These are phyloP conservation scores for Prasinococcaceae sp. DNA, from an alignment of 139 green algal genomes.

Conservation along the genomic window DNA sequence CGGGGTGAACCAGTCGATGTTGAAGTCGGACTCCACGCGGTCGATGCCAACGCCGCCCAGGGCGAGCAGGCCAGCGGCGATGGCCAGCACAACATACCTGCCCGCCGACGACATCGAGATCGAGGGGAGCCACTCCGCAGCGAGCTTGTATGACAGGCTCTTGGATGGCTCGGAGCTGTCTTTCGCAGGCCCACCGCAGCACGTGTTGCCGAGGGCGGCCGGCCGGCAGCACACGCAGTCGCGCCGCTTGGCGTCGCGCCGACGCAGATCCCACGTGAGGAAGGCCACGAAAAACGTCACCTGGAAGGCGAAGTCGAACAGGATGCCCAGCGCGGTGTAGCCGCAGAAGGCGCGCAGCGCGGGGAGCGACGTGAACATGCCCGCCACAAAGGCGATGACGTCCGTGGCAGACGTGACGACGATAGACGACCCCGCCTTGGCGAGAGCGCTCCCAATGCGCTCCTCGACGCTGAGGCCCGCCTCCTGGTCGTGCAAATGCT, in stretches of 20 bases:
- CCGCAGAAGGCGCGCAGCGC: conserved; percentile 33
- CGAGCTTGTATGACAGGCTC: no score
- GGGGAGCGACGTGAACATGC: conserved; percentile 30
- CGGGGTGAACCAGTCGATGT: conserved; percentile 24
- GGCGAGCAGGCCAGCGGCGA: no score
- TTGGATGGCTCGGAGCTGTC: no score
- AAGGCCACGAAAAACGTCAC: conserved; percentile 33
- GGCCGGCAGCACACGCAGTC: conserved; percentile 13
- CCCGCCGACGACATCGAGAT: no score
- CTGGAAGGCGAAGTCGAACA: conserved; percentile 33
- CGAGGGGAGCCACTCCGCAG: no score
- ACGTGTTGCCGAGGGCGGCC: no score
- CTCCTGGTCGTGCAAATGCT: not conserved
- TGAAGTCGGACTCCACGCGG: conserved; percentile 1
- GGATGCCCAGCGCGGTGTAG: conserved; percentile 31
- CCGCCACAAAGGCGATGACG: conserved; percentile 35
- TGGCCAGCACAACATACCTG: no score
- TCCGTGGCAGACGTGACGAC: conserved; percentile 32
- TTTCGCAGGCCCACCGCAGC: no score
- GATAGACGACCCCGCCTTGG: conserved; percentile 24
- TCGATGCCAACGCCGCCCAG: not conserved
- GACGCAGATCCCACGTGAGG: conserved; percentile 24
- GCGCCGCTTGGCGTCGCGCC: conserved; percentile 10
- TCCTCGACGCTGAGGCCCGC: conserved; percentile 5
- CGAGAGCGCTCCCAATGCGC: conserved; percentile 23